Base-by-base conservation (phyloP, 495 filamentous ascomycete species). In the Chaetomidium leptoderma region DNA sequence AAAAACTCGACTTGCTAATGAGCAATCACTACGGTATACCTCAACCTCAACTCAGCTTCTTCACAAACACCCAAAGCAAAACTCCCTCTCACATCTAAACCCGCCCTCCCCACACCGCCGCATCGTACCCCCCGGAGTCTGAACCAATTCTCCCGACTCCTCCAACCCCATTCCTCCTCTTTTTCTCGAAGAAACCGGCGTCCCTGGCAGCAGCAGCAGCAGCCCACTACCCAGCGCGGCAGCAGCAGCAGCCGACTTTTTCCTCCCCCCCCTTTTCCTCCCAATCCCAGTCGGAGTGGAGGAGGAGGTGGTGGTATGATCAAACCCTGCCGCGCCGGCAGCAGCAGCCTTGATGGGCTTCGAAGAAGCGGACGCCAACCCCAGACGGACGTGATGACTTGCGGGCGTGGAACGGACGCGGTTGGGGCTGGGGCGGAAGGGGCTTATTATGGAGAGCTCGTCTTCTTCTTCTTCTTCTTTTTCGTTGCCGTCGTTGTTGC, bases 21-120 rank as follows among this genome's bases (percentile, higher is more conserved):
- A n/a, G n/a, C n/a, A n/a, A n/a, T n/a, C n/a, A n/a, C n/a, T n/a
- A n/a, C n/a, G n/a, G n/a, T n/a, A n/a, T n/a, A n/a, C n/a, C n/a
- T n/a, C n/a, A n/a, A n/a, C n/a, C n/a, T n/a, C n/a, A n/a, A n/a
- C n/a, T n/a, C n/a, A n/a, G n/a, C n/a, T n/a, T n/a, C n/a, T 26
- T 63, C 50, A 71, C n/a, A 69, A 66, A 62, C 78, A 81, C 4
- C 70, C 70, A 61, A 81, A 76, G 62, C 78, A 81, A 60, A 80
- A 80, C 40, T 73, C 68, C 54, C 73, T 63, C 9, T 71, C 70
- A 51, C 77, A 81, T 29, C 62, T 63, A 42, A 76, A 81, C 33
- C 72, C 77, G 44, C 64, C 69, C 59, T 76, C 68, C 6, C 78
- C 78, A 55, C 78, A 81, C 49, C 70, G 61, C 9, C 74, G 63